phyloP scores from a whole-genome alignment of 257 asterid genomes.

The Scutellaria galericulata region DNA sequence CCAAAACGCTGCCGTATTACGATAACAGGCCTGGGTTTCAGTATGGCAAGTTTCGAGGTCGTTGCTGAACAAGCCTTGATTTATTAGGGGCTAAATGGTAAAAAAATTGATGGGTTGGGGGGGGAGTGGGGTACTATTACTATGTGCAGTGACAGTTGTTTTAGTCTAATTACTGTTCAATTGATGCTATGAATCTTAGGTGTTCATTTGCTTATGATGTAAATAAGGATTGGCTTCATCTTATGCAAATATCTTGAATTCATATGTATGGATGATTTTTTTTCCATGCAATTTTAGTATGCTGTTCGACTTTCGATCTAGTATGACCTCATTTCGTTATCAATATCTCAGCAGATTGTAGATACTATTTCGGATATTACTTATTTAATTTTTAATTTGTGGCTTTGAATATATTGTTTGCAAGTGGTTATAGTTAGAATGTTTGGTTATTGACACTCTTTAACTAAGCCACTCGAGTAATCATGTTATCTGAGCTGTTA shows the following conservation, averaged over 20 bases:
- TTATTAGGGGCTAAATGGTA: constrained; percentile 39
- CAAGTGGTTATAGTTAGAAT: background rate
- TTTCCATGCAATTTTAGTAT: background rate
- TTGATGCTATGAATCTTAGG: constrained; percentile 34
- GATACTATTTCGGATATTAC: background rate
- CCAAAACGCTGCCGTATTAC: constrained; percentile 58
- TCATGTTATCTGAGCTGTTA: background rate
- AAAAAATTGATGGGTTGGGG: constrained; percentile 5
- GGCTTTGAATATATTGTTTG: background rate
- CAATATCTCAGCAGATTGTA: background rate
- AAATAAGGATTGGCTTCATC: constrained; percentile 24
- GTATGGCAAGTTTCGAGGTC: constrained; percentile 58
- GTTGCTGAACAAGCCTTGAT: constrained; percentile 44
- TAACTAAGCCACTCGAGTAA: background rate
- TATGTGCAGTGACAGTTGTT: constrained; percentile 26
- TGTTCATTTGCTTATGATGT: constrained; percentile 38
- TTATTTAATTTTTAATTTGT: background rate
- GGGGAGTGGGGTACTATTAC: background rate
- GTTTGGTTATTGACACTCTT: constrained; percentile 22
- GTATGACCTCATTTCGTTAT: background rate
- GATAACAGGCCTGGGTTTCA: constrained; percentile 64
- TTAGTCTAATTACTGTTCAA: constrained; percentile 28
- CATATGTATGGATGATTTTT: background rate
- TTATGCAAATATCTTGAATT: constrained; percentile 27
- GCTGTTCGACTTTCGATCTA: background rate